These are phyloP conservation scores for Arthrobotrys musiformis DNA, from an alignment of 2,329 filamentous ascomycete genomes.

Conservation along the genomic window DNA sequence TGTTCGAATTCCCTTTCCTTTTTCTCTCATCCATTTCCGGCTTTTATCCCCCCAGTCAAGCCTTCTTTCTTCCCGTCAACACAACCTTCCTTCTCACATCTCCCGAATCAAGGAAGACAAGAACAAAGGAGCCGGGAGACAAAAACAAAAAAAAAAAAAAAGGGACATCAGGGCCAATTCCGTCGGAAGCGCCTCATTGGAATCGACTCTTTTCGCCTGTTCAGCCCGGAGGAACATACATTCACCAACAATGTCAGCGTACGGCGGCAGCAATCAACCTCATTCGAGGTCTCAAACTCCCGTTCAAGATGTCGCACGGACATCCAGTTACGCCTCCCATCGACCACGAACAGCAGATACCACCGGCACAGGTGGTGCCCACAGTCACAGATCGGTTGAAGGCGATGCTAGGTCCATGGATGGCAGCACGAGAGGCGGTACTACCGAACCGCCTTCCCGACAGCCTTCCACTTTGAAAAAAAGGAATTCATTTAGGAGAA, in stretches of 20 bases:
- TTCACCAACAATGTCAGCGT: conserved; percentile 19
- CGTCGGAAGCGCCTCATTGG: background rate
- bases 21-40: conserved; percentile 17
- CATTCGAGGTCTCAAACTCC: conserved; percentile 51
- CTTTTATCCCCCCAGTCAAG: conserved; percentile 15
- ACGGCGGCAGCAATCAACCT: conserved; percentile 39
- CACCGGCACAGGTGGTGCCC: conserved; percentile 25
- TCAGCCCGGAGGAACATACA: background rate
- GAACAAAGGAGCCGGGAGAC: too few species aligned
- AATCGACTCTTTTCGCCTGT: background rate
- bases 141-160: too few species aligned
- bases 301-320: conserved; percentile 31
- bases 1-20: conserved; percentile 14
- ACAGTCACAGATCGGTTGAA: conserved; percentile 53
- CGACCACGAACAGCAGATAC: conserved; percentile 42
- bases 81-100: conserved; percentile 4
- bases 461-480: conserved; percentile 78
- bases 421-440: conserved; percentile 30
- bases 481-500: conserved; percentile 80
- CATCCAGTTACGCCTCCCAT: conserved; percentile 37
- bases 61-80: background rate
- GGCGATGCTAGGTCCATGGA: conserved; percentile 46
- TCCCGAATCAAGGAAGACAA: background rate
- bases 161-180: background rate
- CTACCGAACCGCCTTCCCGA: conserved; percentile 32